Evolutionary conservation across 805 yeast genomes (phyloP).

Genomic region (Wickerhamiella australiensis): DNA sequence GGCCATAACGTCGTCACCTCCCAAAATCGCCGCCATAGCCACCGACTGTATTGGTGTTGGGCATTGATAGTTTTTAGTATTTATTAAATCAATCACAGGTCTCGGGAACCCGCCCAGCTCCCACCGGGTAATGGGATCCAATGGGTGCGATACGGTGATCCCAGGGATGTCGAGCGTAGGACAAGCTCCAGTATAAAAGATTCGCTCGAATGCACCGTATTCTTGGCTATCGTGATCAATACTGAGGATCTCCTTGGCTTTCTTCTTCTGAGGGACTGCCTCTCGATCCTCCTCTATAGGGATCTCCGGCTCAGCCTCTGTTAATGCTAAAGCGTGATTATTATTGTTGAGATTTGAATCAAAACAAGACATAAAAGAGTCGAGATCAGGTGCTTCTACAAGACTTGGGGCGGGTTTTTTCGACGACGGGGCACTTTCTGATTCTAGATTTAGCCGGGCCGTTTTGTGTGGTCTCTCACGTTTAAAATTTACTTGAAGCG

Average conservation of each 20-base stretch:
- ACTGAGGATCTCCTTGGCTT: constrained; percentile 28
- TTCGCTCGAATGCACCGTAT: constrained; percentile 26
- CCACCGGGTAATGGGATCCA: constrained; percentile 45
- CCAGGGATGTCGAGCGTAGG: not conserved
- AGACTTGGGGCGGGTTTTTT: not conserved
- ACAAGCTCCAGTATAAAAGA: constrained; percentile 2
- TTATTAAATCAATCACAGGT: constrained; percentile 41
- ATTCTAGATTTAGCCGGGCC: not conserved
- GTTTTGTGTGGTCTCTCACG: not conserved
- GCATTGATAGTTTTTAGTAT: constrained; percentile 38
- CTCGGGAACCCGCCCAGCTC: constrained; percentile 67
- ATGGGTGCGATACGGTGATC: not conserved
- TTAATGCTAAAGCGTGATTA: not conserved
- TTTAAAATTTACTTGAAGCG: not conserved
- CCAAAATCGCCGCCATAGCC: constrained; percentile 80
- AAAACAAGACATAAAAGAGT: not conserved
- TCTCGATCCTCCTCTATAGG: not conserved
- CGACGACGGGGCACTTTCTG: not conserved
- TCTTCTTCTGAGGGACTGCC: not conserved
- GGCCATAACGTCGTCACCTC: constrained; percentile 82
- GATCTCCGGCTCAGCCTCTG: not conserved
- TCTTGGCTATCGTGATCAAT: constrained; percentile 37
- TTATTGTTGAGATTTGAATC: too few species aligned
- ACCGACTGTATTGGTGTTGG: constrained; percentile 90
- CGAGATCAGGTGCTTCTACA: not conserved